Evolutionary conservation across 2,329 filamentous ascomycete genomes (phyloP), one percentile per base, ranked within the genome.

Genomic region (Beauveria sp.): DNA sequence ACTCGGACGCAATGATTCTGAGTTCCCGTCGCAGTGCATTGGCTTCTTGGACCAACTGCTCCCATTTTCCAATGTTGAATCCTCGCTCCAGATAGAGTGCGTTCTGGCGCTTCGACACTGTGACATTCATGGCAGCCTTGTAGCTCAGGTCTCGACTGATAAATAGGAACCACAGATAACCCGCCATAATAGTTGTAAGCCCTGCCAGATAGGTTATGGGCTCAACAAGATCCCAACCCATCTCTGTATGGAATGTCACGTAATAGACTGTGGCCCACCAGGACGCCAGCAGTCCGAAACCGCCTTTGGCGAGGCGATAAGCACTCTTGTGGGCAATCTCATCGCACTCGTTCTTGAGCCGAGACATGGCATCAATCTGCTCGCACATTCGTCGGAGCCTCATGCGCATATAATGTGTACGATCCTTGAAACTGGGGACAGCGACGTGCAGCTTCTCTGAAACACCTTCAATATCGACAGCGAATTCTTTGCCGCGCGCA

Each of bases 131-230:
- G 31, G 93, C 91, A 2, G 88, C 88, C 67, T 89, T 88, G 78
- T 96, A 96, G 66, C 86, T 90, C 12, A 96, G 87, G 74, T 96
- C 92, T 22, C 90, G 85, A 75, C 93, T 96, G 77, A 96, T 90
- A 75, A 93, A 96, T 14, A 96, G 78, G 72, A 97, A 96, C 91
- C 91, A 97, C 60, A 96, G 79, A 70, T 97, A 97, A 66, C 91
- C 93, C 8, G 88, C 88, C 78, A 96, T 96, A 69, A 96, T 85
- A 14, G 89, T 92, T 0, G 87, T 85, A 65, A 97, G 79, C n/a
- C 91, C 90, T 2, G 90, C 91, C 18, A 96, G 84, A 70, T 96
- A 96, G 40, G 91, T 96, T 2, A 96, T 85, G 0, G 91, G 92
- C 74, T 96, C 92, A 80, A 96, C 92, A 7, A 91, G 83, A 68